Base-by-base conservation (phyloP, 1,139 yeast genomes). In the Scheffersomyces cryptocercus region DNA sequence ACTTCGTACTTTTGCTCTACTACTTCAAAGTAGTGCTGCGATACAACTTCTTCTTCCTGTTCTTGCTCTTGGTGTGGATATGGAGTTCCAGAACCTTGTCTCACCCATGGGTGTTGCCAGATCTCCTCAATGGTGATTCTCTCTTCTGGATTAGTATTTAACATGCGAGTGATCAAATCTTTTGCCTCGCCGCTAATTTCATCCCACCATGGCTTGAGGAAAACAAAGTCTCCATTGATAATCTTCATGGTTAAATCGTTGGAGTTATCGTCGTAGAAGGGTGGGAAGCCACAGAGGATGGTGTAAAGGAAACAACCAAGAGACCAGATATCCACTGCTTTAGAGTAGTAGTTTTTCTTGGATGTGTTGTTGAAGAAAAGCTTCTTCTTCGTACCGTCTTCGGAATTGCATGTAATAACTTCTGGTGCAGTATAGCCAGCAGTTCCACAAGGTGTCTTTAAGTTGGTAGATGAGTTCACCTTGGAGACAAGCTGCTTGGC, bases 131-230 rank as follows among this genome's bases (percentile, higher is more conserved):
- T 69, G 0, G 85, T 73, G 28, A 85, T 75, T 55, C 99, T 73
- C 36, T 79, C 75, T 26, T 73, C 71, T 0, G 97, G 95, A 52
- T 88, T 76, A 3, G 79, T 59, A 5, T 73, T 73, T 52, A 86
- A 66, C 66, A 86, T 73, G 36, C 69, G 72, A 3, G 74, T 59
- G 9, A 85, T 80, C 43, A 86, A 63, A 41, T 60, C 58, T 62
- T 89, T 89, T 6, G 96, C 98, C 15, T 85, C 88, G 34, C 57
- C 62, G 47, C 88, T 79, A 35, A 91, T 86, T 55, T 91, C 97
- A 64, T 91, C 97, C 98, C 98, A 91, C 98, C 98, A 91, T 0
- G 98, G 98, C 45, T 82, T 73, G 46, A 91, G 70, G 62, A 90
- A 91, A 12, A 87, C 84, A 61, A 77, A 91, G 54, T 88, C 87